Conservation (phyloP, 805 yeast species). For the Wickerhamomyces tratensis region DNA sequence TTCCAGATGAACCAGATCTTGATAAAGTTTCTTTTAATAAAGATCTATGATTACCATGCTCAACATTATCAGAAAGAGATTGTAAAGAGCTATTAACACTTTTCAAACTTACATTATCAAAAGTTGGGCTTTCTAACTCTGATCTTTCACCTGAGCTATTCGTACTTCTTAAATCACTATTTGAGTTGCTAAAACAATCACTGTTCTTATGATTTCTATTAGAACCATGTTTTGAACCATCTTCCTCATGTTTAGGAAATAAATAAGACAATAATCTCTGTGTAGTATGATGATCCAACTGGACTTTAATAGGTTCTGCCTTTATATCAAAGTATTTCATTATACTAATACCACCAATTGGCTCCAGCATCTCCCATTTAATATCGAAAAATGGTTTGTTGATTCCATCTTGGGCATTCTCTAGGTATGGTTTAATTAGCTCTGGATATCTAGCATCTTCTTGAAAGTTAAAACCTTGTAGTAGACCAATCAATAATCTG, state of each 20-base stretch:
- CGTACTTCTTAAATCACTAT: too few species aligned
- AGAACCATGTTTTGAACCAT: not conserved
- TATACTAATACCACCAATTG: constrained; percentile 58
- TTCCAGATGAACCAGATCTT: not conserved
- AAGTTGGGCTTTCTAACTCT: too few species aligned
- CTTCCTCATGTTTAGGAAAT: constrained; percentile 27
- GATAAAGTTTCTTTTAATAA: not conserved
- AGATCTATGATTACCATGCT: not conserved
- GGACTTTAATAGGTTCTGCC: constrained; percentile 45
- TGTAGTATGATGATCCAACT: constrained; percentile 47
- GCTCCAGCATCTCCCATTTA: constrained; percentile 45
- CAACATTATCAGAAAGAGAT: not conserved
- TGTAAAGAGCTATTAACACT: not conserved
- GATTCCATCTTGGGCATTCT: constrained; percentile 10
- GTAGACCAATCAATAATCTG: constrained; percentile 30
- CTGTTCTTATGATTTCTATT: too few species aligned
- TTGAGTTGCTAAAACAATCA: too few species aligned
- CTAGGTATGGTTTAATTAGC: constrained; percentile 33
- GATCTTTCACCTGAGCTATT: too few species aligned
- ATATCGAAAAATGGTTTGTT: constrained; percentile 28
- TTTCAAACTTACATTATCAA: not conserved
- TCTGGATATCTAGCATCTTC: constrained; percentile 39
- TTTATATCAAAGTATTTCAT: constrained; percentile 39
- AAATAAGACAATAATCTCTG: constrained; percentile 35
- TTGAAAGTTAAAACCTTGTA: constrained; percentile 46